Percentiles rank a stretch among this genome's conserved stretches.
Conservation (phyloP, 495 filamentous ascomycete genomes). For the Hyphodiscus hymeniophilus region DNA sequence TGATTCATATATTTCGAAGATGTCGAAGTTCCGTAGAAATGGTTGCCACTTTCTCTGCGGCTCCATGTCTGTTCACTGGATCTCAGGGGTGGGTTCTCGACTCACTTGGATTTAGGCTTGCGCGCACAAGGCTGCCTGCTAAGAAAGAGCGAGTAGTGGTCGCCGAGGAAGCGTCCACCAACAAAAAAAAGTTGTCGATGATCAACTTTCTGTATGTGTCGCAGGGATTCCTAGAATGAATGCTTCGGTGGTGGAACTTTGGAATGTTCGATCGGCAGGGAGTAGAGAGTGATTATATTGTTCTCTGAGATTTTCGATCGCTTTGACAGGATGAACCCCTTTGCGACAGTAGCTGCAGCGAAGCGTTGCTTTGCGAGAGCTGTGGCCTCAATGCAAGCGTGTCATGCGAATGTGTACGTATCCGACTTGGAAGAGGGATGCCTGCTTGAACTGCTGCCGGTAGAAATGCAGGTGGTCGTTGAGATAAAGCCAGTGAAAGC, state of each 20-base stretch:
- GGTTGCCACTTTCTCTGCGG: background rate
- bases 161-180: conserved; percentile 3
- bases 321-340: too few species aligned
- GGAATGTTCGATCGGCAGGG: too few species aligned
- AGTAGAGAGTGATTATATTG: background rate
- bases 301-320: background rate
- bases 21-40: background rate
- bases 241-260: too few species aligned
- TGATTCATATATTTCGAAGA: background rate
- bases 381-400: too few species aligned
- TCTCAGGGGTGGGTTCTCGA: conserved; percentile 1
- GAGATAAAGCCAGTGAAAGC: too few species aligned
- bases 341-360: too few species aligned
- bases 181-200: conserved; percentile 8
- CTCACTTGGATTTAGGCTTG: conserved; percentile 18
- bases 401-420: conserved; percentile 6
- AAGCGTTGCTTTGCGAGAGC: too few species aligned
- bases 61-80: background rate
- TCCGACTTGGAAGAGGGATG: conserved; percentile 11
- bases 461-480: background rate
- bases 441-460: conserved; percentile 22
- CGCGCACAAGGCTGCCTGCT: conserved; percentile 16
- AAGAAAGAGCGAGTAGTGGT: conserved; percentile 3
- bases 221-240: background rate
- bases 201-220: background rate